Conservation (phyloP, 495 filamentous ascomycete genomes). For the Clohesyomyces aquaticus region DNA sequence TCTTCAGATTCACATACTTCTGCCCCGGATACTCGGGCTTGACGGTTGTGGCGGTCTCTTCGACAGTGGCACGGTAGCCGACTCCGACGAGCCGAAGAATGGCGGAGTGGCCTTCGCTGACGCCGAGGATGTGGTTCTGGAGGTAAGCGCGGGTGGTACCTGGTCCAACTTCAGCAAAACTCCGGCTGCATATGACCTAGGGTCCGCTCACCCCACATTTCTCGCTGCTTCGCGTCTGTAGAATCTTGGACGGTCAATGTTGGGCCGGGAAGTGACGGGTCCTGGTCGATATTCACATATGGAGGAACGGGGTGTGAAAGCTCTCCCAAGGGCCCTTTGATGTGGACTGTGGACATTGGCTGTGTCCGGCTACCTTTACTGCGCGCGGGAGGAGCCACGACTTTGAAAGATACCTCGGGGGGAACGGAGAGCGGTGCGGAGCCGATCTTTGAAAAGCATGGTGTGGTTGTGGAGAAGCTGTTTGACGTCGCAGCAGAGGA, state of each 20-base stretch:
- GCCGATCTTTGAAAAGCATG: constrained; percentile 77
- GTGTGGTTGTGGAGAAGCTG: constrained; percentile 72
- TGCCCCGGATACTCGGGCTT: constrained; percentile 74
- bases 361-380: constrained; percentile 53
- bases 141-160: constrained; percentile 88
- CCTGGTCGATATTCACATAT: constrained; percentile 71
- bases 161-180: constrained; percentile 45
- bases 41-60: constrained; percentile 70
- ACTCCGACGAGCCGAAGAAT: constrained; percentile 94
- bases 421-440: constrained; percentile 80
- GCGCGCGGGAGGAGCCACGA: constrained; percentile 59
- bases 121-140: constrained; percentile 85
- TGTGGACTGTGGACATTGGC: constrained; percentile 62
- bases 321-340: constrained; percentile 77
- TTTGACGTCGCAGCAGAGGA: constrained; percentile 53
- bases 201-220: constrained; percentile 89
- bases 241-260: constrained; percentile 68
- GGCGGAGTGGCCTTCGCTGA: constrained; percentile 93
- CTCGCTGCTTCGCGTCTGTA: constrained; percentile 72
- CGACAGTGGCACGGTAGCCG: constrained; percentile 88
- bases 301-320: constrained; percentile 72
- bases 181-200: not conserved
- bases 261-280: constrained; percentile 62
- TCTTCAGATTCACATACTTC: constrained; percentile 86
- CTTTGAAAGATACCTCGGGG: constrained; percentile 72